These are phyloP conservation scores for Stellera chamaejasme DNA, from an alignment of 345 rosid species.

Conservation along the genomic window DNA sequence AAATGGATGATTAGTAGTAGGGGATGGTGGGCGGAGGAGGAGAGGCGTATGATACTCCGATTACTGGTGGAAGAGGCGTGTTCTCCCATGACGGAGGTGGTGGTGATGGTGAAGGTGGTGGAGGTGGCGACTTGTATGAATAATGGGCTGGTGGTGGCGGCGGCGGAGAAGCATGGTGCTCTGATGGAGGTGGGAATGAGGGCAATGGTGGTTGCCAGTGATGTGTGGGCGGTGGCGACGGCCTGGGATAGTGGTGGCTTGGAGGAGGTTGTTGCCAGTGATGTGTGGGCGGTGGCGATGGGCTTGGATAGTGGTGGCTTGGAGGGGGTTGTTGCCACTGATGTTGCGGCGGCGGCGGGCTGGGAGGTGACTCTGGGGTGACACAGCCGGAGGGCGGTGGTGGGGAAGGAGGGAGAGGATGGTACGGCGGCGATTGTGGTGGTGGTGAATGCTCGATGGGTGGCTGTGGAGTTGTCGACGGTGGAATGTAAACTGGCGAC, in stretches of 20 bases:
- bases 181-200: constrained; percentile 8
- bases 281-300: constrained; percentile 19
- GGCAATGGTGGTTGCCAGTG: constrained; percentile 18
- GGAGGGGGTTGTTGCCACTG: constrained; percentile 29
- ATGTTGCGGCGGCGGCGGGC: constrained; percentile 18
- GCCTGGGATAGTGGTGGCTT: constrained; percentile 14
- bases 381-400: constrained; percentile 22
- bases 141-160: constrained; percentile 19
- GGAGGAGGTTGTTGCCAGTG: constrained; percentile 29
- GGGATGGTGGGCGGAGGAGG: constrained; percentile 49
- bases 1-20: constrained; percentile 30
- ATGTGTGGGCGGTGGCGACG: constrained; percentile 19
- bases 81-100: constrained; percentile 18
- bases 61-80: constrained; percentile 43
- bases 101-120: constrained; percentile 14
- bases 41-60: constrained; percentile 50
- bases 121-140: constrained; percentile 27
- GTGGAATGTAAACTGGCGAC: constrained; percentile 12
- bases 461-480: background rate
- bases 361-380: constrained; percentile 18
- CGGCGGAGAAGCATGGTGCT: constrained; percentile 19
- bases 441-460: constrained; percentile 10
- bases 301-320: constrained; percentile 9
- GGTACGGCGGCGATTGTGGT: constrained; percentile 13
- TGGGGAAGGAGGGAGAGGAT: constrained; percentile 17